These are phyloP conservation scores for Rhodotorula sp. DNA, from an alignment of 1,284 basidiomycete species.

Conservation along the genomic window DNA sequence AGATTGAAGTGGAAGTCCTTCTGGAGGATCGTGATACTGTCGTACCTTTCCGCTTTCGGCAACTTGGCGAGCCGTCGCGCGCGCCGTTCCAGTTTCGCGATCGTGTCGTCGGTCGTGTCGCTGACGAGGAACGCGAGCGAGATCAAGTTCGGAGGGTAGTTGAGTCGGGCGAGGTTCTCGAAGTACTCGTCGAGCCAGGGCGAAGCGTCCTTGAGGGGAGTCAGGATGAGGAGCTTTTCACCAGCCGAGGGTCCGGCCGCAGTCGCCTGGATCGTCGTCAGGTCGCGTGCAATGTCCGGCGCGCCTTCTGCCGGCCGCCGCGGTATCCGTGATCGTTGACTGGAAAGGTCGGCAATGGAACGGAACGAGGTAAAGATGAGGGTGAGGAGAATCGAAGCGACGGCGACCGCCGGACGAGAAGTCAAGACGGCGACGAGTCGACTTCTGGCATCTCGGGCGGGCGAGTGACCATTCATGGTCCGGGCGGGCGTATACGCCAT, in stretches of 20 bases:
- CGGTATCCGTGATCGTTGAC: no score
- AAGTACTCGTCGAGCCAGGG: slow-evolving; percentile 35
- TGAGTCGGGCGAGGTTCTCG: slow-evolving; percentile 22
- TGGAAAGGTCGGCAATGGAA: neutral
- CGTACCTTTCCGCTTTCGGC: slow-evolving; percentile 16
- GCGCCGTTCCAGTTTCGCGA: slow-evolving; percentile 18
- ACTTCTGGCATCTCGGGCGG: neutral
- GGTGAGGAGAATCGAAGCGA: slow-evolving; percentile 20
- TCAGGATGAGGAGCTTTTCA: slow-evolving; percentile 30
- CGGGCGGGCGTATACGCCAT: no score
- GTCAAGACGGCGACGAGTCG: neutral
- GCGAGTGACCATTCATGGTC: neutral
- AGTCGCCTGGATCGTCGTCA: slow-evolving; percentile 23
- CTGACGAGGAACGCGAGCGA: slow-evolving; percentile 37
- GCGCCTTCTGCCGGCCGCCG: neutral
- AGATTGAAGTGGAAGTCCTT: slow-evolving; percentile 30
- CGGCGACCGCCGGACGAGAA: slow-evolving; percentile 11
- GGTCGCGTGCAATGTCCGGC: neutral
- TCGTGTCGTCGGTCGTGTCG: slow-evolving; percentile 30
- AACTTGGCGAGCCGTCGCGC: slow-evolving; percentile 5
- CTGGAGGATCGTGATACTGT: slow-evolving; percentile 28
- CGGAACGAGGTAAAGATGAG: slow-evolving; percentile 8
- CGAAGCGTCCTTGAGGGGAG: slow-evolving; percentile 29
- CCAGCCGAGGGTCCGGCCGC: slow-evolving; percentile 1
- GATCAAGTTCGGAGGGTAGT: slow-evolving; percentile 22